Base-by-base conservation (phyloP, 73 alveolate species). In the Paramecium octaurelia region DNA sequence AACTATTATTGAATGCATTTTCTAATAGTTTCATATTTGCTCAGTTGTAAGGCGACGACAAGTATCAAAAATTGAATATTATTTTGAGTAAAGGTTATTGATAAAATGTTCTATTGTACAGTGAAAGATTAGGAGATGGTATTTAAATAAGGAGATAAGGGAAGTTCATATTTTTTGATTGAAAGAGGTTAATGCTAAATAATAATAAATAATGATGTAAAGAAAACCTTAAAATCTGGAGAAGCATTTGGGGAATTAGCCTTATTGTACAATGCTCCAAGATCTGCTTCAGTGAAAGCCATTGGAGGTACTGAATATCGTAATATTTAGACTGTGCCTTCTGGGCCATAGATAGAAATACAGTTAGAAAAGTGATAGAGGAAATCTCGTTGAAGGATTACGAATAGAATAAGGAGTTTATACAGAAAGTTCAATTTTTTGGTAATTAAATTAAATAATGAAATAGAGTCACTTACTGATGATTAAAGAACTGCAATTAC, bases 161-260 rank as follows among this genome's bases (percentile, higher is more conserved):
- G 98, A 23, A 95, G 95, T 86, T 93, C 95, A 14, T 96, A 95
- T 94, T 96, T 86, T 80, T 93, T 96, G 38, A 92, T 96, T 35
- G 95, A 95, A 92, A 92, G 92, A 50, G 99, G 99, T 11, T 86
- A 94, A 92, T 94, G 96, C 27, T 95, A 93, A 54, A 95, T 96
- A 40, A 93, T 84, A 16, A 95, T 89, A 23, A 94, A 93, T 80
- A 95, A 89, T 89, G 94, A 89, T 46, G 77, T 89, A 14, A 89
- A 89, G 21, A 92, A 86, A 60, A 64, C 84, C 8, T 57, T 92
- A 9, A 92, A 84, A 27, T 48, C 58, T 24, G 98, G 98, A 1
- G 98, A 96, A 73, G 92, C 97, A 58, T 92, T 96, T 93, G 98
- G 97, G 40, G 98, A 95, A 58, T 83, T 96, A n/a, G 95, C 98